Evolutionary conservation across 2,329 filamentous ascomycete species (phyloP).

Genomic region (Pseudogymnoascus sp.): DNA sequence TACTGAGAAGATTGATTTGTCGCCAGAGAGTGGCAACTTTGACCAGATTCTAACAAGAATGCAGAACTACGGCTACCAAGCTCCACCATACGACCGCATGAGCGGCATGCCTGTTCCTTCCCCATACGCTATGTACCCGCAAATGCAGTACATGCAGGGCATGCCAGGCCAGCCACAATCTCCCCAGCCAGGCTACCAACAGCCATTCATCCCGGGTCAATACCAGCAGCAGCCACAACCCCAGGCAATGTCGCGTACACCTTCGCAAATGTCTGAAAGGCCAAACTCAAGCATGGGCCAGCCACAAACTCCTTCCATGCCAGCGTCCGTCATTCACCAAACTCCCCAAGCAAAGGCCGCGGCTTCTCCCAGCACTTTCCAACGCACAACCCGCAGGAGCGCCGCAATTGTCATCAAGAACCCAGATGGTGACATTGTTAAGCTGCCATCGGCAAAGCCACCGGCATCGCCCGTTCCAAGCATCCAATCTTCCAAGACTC

Average conservation of each 20-base stretch:
- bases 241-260: constrained; percentile 70
- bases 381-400: constrained; percentile 45
- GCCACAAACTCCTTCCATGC: constrained; percentile 28
- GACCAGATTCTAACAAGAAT: constrained; percentile 53
- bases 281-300: constrained; percentile 38
- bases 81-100: constrained; percentile 43
- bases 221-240: constrained; percentile 46
- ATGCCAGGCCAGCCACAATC: constrained; percentile 35
- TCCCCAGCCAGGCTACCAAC: constrained; percentile 41
- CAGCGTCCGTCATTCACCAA: constrained; percentile 40
- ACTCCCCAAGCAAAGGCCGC: constrained; percentile 45
- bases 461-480: constrained; percentile 52
- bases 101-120: constrained; percentile 32
- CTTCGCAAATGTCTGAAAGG: constrained; percentile 69
- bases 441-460: constrained; percentile 59
- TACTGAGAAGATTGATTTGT: constrained; percentile 46
- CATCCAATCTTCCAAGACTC: constrained; percentile 47
- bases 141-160: constrained; percentile 45
- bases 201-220: constrained; percentile 30
- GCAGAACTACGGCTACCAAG: constrained; percentile 57
- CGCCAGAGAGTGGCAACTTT: constrained; percentile 63
- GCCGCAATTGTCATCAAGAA: constrained; percentile 80
- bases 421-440: constrained; percentile 68
- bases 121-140: constrained; percentile 35
- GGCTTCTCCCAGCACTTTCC: constrained; percentile 32